These are phyloP conservation scores for Chionographis japonica DNA, from an alignment of 106 monocot species.

Conservation along the genomic window DNA sequence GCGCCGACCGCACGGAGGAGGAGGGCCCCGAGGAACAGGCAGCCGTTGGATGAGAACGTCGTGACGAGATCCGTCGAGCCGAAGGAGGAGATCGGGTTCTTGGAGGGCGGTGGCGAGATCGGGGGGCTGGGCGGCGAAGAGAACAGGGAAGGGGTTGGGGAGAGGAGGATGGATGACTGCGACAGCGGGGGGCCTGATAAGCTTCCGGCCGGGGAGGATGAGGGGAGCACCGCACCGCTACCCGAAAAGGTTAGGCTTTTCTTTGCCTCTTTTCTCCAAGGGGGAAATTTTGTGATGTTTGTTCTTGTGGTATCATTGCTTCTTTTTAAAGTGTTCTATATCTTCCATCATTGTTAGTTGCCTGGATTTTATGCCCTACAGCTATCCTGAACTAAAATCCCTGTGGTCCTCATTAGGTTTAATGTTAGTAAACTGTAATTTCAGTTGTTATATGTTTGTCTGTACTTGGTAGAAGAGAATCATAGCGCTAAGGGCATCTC, in stretches of 20 bases:
- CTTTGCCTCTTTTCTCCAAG: background rate
- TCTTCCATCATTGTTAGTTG: too few species aligned
- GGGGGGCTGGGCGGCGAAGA: constrained; percentile 6
- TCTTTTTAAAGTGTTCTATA: background rate
- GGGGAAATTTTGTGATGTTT: background rate
- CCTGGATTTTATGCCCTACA: too few species aligned
- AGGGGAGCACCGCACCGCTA: constrained; percentile 55
- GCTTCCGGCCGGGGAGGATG: constrained; percentile 56
- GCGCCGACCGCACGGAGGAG: constrained; percentile 7
- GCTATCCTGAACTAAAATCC: too few species aligned
- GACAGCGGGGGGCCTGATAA: constrained; percentile 70
- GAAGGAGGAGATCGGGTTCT: constrained; percentile 19
- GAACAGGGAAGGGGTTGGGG: constrained; percentile 29
- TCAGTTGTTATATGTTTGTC: too few species aligned
- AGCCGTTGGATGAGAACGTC: constrained; percentile 5
- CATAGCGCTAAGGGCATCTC: too few species aligned
- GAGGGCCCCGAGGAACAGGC: constrained; percentile 18
- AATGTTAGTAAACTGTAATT: too few species aligned
- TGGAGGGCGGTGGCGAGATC: constrained; percentile 25
- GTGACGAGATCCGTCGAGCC: constrained; percentile 8
- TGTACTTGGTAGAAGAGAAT: too few species aligned
- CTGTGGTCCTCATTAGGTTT: too few species aligned
- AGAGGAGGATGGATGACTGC: constrained; percentile 55
- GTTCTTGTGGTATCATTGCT: background rate
- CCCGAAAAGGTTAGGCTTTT: constrained; percentile 64